These are phyloP conservation scores for Brasenia schreberi DNA, from an alignment of 164 flowering plant genomes.

Conservation along the genomic window DNA sequence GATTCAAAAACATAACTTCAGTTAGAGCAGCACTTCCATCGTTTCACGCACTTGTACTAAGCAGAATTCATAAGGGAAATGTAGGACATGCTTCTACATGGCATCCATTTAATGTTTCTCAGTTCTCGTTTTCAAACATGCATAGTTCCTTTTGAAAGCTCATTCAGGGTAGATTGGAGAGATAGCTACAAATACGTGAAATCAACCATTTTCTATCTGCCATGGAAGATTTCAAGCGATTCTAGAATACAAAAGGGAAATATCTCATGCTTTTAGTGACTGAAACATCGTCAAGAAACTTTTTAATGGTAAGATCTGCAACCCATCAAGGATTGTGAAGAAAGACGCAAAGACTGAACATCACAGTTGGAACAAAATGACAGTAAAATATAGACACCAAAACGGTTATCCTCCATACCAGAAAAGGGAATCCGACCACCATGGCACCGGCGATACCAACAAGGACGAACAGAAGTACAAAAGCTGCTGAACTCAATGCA, in stretches of 20 bases:
- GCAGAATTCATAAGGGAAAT: too few species aligned
- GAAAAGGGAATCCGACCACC: slow-evolving; percentile 74
- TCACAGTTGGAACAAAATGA: neutral
- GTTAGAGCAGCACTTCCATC: too few species aligned
- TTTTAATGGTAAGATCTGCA: neutral
- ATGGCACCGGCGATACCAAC: slow-evolving; percentile 86
- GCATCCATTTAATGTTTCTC: too few species aligned
- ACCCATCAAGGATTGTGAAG: neutral
- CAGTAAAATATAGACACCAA: neutral
- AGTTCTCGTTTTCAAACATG: too few species aligned
- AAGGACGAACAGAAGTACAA: slow-evolving; percentile 53
- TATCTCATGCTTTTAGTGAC: neutral
- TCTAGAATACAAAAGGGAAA: neutral
- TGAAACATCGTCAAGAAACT: neutral
- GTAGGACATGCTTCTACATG: too few species aligned
- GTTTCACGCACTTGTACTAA: too few species aligned
- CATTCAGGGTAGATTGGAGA: too few species aligned
- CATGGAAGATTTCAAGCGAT: neutral
- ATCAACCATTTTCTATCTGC: too few species aligned
- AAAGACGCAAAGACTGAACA: neutral
- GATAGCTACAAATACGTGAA: too few species aligned
- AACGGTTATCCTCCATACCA: slow-evolving; percentile 37
- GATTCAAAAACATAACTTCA: too few species aligned
- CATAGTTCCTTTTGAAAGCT: too few species aligned
- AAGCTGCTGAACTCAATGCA: slow-evolving; percentile 55